A percentile compares a stretch with the other conserved stretches of the same genome.
Conservation (phyloP, 2,329 filamentous ascomycete species). For the Setomelanomma holmii region DNA sequence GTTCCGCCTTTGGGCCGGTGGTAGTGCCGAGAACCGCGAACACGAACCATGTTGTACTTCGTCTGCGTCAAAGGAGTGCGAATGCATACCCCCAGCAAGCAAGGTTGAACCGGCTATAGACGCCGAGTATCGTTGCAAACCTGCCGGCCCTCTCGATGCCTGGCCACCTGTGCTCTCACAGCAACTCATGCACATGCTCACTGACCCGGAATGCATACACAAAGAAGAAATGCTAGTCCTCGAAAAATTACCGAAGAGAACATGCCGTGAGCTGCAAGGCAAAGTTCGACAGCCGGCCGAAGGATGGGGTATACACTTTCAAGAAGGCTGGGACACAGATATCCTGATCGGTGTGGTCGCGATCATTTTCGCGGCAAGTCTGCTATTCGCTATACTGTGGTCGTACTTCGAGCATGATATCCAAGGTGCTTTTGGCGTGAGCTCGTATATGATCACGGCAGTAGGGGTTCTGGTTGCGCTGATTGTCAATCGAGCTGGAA, state of each 20-base stretch:
- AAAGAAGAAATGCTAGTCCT: constrained; percentile 19
- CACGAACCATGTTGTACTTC: constrained; percentile 15
- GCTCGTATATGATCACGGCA: constrained; percentile 12
- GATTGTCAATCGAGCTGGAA: constrained; percentile 1
- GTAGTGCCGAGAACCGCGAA: constrained; percentile 18
- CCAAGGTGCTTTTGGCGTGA: constrained; percentile 27
- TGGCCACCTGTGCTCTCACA: constrained; percentile 22
- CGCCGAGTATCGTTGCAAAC: constrained; percentile 26
- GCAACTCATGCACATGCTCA: constrained; percentile 22
- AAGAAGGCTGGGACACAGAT: constrained; percentile 23
- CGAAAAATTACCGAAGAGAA: constrained; percentile 22
- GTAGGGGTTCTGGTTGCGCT: background rate
- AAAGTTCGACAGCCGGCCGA: constrained; percentile 16
- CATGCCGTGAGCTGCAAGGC: constrained; percentile 13
- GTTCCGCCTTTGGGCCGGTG: constrained; percentile 13
- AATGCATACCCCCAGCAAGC: constrained; percentile 21
- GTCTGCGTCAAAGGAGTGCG: constrained; percentile 5
- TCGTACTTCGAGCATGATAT: constrained; percentile 21
- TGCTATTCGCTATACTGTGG: constrained; percentile 28
- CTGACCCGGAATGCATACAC: constrained; percentile 17
- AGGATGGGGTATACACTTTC: constrained; percentile 30
- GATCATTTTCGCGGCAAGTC: constrained; percentile 15
- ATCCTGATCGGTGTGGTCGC: constrained; percentile 9
- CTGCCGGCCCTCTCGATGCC: constrained; percentile 4
- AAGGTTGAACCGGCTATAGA: constrained; percentile 17